These are phyloP conservation scores for Rosa rugosa DNA, from an alignment of 306 rosid species.

Conservation along the genomic window DNA sequence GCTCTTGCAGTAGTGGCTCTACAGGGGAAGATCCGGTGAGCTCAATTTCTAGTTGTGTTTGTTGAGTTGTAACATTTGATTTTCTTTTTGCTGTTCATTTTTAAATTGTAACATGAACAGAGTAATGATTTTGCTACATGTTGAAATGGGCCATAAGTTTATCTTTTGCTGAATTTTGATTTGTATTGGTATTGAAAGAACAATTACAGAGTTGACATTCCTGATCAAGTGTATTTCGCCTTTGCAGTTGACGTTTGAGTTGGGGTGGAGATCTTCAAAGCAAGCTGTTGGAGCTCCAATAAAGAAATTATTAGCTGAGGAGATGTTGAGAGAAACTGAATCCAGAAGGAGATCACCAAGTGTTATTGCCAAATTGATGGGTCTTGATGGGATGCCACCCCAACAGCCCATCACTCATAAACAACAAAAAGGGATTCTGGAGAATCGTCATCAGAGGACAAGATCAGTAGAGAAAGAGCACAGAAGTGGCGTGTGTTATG, in stretches of 20 bases:
- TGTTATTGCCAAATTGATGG: conserved; percentile 94
- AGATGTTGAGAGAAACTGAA: conserved; percentile 61
- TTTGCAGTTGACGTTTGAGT: conserved; percentile 61
- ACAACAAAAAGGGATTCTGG: conserved; percentile 46
- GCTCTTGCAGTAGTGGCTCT: conserved; percentile 50
- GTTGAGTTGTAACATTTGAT: neutral
- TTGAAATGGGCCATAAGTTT: neutral
- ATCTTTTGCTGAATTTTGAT: conserved; percentile 12
- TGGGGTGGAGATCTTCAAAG: conserved; percentile 58
- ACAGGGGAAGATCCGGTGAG: conserved; percentile 62
- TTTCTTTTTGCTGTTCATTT: neutral
- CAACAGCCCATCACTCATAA: conserved; percentile 53
- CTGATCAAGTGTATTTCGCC: conserved; percentile 20
- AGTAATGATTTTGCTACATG: conserved; percentile 15
- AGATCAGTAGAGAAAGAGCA: conserved; percentile 43
- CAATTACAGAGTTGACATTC: conserved; percentile 10
- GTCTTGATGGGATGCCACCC: conserved; percentile 84
- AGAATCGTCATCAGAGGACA: conserved; percentile 26
- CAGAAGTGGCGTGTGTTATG: conserved; percentile 34
- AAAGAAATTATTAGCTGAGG: conserved; percentile 71
- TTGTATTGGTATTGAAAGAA: conserved; percentile 1
- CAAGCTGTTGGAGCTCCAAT: conserved; percentile 62
- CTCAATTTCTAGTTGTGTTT: conserved; percentile 21
- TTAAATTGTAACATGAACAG: neutral
- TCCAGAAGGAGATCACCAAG: conserved; percentile 68